Base-by-base conservation (phyloP, 345 rosid genomes). In the Gossypium raimondii region DNA sequence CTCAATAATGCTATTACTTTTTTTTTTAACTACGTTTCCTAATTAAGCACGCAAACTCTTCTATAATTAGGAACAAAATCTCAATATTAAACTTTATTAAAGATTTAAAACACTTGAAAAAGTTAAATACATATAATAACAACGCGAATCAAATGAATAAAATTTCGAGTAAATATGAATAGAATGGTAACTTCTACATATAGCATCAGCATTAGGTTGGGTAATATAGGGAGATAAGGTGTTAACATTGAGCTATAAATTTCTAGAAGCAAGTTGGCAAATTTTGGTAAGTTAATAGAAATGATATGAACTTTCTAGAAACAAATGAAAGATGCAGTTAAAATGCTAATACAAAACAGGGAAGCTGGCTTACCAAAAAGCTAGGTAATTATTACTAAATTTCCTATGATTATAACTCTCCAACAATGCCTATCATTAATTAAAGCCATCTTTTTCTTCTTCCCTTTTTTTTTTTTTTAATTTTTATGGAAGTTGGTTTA, bases 391-490 rank as follows among this genome's bases (percentile, higher is more conserved):
- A 52, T 70, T 29, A 10, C 44, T 51, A 69, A 50, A 29, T 29
- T 70, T 70, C 47, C 16, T 52, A 52, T 52, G 73, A 70, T 29
- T 52, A 52, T n/a, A 59, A 70, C 61, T 52, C 4, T 52, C 47
- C 47, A 65, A 51, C 73, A 27, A 20, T 69, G 6, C 4, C 1
- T 11, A 69, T 5, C 41, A 34, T 50, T 69, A 51, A 51, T 38
- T 51, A 69, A 48, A 47, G 41, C 55, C 38, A 12, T 13, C 29
- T 63, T 53, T 53, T 25, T 16, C 0, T 27, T 63, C 17, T 3
- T 57, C 27, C 1, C 2, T 25, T 13, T 0, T 16, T 14, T 34
- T 34, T 4, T 0, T 4, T 9, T n/a, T 18, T 7, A 1, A 6
- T 52, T 14, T 52, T 52, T 14, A 52, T 52, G 56, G 18, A 4